These are phyloP conservation scores for Pterocarpus santalinus DNA, from an alignment of 306 rosid species.

Conservation along the genomic window DNA sequence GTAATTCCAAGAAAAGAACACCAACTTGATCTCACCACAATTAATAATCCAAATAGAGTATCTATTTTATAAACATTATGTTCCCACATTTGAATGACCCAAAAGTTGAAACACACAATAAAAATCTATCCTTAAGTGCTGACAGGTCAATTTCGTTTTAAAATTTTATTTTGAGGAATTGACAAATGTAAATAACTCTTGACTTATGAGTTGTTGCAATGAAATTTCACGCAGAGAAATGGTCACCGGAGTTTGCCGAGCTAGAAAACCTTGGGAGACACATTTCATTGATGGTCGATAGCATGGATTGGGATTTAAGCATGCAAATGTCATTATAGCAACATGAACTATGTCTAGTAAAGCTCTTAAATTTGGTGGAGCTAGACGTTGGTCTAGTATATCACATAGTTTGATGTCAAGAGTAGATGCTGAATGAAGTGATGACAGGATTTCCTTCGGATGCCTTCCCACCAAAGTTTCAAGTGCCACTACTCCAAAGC, in stretches of 20 bases:
- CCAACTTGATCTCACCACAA: background rate
- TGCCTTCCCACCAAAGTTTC: conserved; percentile 23
- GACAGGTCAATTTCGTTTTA: background rate
- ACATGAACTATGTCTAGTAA: background rate
- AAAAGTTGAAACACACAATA: no score
- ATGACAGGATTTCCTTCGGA: background rate
- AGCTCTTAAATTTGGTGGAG: background rate
- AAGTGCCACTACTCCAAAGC: conserved; percentile 22
- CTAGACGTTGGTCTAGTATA: conserved; percentile 5
- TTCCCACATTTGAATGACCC: no score
- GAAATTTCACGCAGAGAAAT: background rate
- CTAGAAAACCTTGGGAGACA: no score
- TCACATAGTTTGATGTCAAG: background rate
- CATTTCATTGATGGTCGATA: no score
- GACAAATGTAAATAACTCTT: background rate
- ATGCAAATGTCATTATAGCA: no score
- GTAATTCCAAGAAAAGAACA: background rate
- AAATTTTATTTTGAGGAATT: background rate
- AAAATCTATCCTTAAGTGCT: background rate
- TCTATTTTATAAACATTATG: no score
- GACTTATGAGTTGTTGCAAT: background rate
- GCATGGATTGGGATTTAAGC: no score
- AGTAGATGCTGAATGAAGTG: background rate
- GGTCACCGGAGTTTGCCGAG: background rate
- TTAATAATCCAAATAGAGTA: background rate